Base-by-base conservation (phyloP, 2,329 filamentous ascomycete species). In the Cladosporium sphaerospermum region DNA sequence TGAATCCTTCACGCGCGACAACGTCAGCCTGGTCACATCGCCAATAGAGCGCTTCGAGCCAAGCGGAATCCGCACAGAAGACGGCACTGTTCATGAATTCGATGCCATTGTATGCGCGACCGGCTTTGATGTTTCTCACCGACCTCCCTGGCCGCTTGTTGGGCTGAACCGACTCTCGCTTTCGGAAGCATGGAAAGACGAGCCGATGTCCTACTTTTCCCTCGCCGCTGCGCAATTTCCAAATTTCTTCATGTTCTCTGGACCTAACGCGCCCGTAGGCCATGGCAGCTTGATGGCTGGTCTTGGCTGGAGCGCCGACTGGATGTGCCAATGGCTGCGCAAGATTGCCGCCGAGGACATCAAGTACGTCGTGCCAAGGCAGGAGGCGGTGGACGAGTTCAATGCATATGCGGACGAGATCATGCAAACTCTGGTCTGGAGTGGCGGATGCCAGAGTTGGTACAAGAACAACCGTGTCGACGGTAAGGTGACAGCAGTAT, bases 61-160 rank as follows among this genome's bases (percentile, higher is more conserved):
- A 3, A 58, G 49, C 3, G 67, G 65, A 4, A 62, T 68, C 37
- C 48, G 57, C 10, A 63, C 62, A 34, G 52, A 51, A 18, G 55
- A 61, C 9, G 58, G 57, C 36, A 54, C 43, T 3, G 54, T 58
- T 10, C 59, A 64, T 33, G 46, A 57, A 4, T 57, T 64, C n/a
- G 65, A 67, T 34, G 56, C 65, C 9, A 59, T 70, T 34, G 71
- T 86, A 3, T 81, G 69, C 48, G 34, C 68, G 1, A 73, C 71
- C 7, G 71, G 71, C 5, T 73, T 73, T 52, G 67, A 73, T 49
- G 66, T 70, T 36, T 68, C 66, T 13, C 68, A 69, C 34, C 58
- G 57, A 1, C 71, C 70, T 2, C 64, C 59, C 2, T 73, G 66
- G 42, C 62, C 64, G 0, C 56, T 73, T 11, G 59, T 69, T 18